Conservation (phyloP, 805 yeast species). For the Saccharomycopsis oosterbeekiorum region DNA sequence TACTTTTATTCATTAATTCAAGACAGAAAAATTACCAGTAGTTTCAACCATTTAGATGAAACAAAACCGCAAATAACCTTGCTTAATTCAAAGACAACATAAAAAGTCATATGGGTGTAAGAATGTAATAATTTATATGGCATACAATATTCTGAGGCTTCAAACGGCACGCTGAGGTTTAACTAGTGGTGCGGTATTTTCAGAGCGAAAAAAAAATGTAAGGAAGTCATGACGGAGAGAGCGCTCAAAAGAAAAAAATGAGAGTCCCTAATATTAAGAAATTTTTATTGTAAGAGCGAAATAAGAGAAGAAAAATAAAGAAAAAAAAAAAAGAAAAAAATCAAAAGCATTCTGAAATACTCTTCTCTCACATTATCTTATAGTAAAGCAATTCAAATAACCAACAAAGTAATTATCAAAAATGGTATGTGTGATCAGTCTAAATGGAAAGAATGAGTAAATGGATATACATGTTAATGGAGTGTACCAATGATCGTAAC, state of each 20-base stretch:
- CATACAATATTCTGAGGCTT: not conserved
- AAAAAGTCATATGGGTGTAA: not conserved
- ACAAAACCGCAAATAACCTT: too few relatives aligned
- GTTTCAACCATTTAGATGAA: too few relatives aligned
- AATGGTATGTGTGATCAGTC: conserved; percentile 14
- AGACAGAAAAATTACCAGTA: too few relatives aligned
- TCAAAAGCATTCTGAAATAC: not conserved
- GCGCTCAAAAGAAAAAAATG: not conserved
- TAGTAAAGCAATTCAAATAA: not conserved
- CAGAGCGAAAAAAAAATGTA: not conserved
- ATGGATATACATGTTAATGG: not conserved
- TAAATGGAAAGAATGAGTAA: not conserved
- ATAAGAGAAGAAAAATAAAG: not conserved
- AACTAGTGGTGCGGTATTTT: not conserved
- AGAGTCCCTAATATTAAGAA: not conserved
- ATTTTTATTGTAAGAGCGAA: not conserved
- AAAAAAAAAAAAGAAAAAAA: not conserved
- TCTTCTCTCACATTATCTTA: not conserved
- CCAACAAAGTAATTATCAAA: conserved; percentile 12
- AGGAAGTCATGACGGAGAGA: not conserved
- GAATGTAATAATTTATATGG: not conserved
- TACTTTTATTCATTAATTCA: too few relatives aligned
- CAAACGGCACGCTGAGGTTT: not conserved
- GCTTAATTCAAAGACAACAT: too few relatives aligned
- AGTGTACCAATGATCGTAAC: not conserved